Evolutionary conservation across 306 rosid genomes (phyloP), one percentile per base, ranked within the genome.

Genomic region (Glycine latifolia): DNA sequence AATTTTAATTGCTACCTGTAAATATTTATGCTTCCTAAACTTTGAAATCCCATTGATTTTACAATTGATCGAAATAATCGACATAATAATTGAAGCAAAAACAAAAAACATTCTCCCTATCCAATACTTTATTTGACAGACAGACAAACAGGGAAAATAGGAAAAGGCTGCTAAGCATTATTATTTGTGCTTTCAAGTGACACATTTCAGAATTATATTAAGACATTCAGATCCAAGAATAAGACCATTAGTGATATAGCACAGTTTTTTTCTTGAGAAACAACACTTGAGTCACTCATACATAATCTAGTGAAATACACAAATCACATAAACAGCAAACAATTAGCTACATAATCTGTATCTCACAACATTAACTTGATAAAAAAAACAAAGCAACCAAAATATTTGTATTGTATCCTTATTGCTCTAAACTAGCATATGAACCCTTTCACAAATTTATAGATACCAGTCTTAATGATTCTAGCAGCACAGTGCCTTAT

Each of bases 351-450:
- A 62, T 66, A 20, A 76, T 72, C 59, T 65, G 33, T 35, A 20
- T 85, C 80, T 71, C 69, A 81, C 81, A 85, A 66, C 85, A 47
- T 49, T n/a, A 63, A 37, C 8, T 61, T 43, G 26, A 70, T 63
- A 31, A 52, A 75, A 52, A 75, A 61, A 54, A 7, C 53, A 43
- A 54, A 69, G 73, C 81, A 70, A 79, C 58, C 66, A 77, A 65
- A 12, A 37, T 73, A 77, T 31, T 48, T 74, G 26, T 50, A 67
- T 48, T 52, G 14, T 55, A 65, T 81, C 39, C 47, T 72, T 77
- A 66, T 77, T 63, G 47, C 37, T 75, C 75, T 52, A 71, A 76
- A 78, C 48, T 79, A 67, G 17, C 61, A 73, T 43, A 67, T 78
- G 0, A 71, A 7, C 35, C 79, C 75, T 61, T 69, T 14, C 79